Conservation (phyloP, 306 rosid genomes). For the Mucuna pruriens region DNA sequence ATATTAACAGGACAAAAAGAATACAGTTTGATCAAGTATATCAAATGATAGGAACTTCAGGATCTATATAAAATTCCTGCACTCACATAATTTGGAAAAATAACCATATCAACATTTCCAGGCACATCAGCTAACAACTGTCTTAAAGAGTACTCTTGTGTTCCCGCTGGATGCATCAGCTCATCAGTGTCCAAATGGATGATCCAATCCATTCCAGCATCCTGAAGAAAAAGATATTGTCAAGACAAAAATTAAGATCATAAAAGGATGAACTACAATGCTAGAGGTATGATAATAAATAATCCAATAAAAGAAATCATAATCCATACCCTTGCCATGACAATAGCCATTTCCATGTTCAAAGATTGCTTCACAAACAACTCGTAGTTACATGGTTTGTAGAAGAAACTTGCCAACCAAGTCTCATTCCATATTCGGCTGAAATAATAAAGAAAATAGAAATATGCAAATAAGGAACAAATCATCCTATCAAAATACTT, state of each 20-base stretch:
- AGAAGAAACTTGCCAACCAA: slow-evolving; percentile 96
- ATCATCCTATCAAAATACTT: slow-evolving; percentile 17
- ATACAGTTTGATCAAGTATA: slow-evolving; percentile 22
- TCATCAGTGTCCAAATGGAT: slow-evolving; percentile 97
- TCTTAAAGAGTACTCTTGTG: slow-evolving; percentile 82
- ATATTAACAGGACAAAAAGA: slow-evolving; percentile 26
- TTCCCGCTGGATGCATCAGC: slow-evolving; percentile 76
- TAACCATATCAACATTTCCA: slow-evolving; percentile 86
- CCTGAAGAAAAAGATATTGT: slow-evolving; percentile 51
- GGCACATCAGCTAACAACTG: slow-evolving; percentile 85
- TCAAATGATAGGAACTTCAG: slow-evolving; percentile 12
- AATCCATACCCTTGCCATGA: slow-evolving; percentile 88
- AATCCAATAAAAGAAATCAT: slow-evolving; percentile 35
- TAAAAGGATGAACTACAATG: neutral
- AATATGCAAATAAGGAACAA: neutral
- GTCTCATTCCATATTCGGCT: slow-evolving; percentile 99
- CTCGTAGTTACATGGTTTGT: slow-evolving; percentile 96
- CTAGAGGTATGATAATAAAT: neutral
- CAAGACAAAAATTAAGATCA: slow-evolving; percentile 16
- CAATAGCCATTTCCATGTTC: slow-evolving; percentile 99
- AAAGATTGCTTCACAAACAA: slow-evolving; percentile 97
- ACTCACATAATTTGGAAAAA: slow-evolving; percentile 96
- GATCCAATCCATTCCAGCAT: slow-evolving; percentile 93
- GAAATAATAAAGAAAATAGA: slow-evolving; percentile 35
- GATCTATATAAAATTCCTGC: slow-evolving; percentile 29